These are phyloP conservation scores for Hypoxylon sp. DNA, from an alignment of 2,329 filamentous ascomycete species.

Conservation along the genomic window DNA sequence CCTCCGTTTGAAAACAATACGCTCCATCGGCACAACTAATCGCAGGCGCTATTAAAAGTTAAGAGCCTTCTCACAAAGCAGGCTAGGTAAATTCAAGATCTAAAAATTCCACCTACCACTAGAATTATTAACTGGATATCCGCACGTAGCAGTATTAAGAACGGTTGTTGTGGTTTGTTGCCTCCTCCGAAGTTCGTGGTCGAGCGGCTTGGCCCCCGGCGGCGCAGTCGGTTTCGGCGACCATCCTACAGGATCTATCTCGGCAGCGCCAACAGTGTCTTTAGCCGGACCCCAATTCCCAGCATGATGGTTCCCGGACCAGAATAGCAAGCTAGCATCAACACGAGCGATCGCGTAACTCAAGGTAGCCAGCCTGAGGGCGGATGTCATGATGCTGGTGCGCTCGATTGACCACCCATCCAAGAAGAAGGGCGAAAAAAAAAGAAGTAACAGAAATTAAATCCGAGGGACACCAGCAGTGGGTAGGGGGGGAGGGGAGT, in stretches of 20 bases:
- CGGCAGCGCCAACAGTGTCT: constrained; percentile 37
- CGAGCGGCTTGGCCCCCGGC: constrained; percentile 43
- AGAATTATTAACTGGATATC: constrained; percentile 43
- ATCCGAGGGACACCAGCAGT: constrained; percentile 15
- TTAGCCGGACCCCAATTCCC: constrained; percentile 50
- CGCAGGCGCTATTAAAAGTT: constrained; percentile 44
- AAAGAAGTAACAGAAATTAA: constrained; percentile 35
- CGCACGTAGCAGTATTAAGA: constrained; percentile 44
- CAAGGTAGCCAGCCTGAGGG: constrained; percentile 50
- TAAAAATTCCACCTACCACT: constrained; percentile 44
- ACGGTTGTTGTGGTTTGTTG: constrained; percentile 35
- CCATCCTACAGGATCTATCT: constrained; percentile 47
- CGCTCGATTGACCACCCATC: constrained; percentile 44
- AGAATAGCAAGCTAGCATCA: constrained; percentile 45
- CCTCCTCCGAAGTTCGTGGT: constrained; percentile 47
- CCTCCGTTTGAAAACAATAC: constrained; percentile 42
- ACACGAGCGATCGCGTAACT: constrained; percentile 47
- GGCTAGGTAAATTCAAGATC: constrained; percentile 11
- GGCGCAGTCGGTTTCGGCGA: constrained; percentile 50
- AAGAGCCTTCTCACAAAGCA: constrained; percentile 23
- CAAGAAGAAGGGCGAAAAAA: constrained; percentile 11
- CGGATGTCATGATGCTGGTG: constrained; percentile 48
- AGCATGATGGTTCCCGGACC: constrained; percentile 35
- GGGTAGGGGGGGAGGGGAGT: constrained; percentile 5
- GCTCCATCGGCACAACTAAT: constrained; percentile 43